Percentiles rank a stretch among this genome's conserved stretches.
These are phyloP conservation scores for Canavalia gladiata DNA, from an alignment of 306 rosid species.

Conservation along the genomic window DNA sequence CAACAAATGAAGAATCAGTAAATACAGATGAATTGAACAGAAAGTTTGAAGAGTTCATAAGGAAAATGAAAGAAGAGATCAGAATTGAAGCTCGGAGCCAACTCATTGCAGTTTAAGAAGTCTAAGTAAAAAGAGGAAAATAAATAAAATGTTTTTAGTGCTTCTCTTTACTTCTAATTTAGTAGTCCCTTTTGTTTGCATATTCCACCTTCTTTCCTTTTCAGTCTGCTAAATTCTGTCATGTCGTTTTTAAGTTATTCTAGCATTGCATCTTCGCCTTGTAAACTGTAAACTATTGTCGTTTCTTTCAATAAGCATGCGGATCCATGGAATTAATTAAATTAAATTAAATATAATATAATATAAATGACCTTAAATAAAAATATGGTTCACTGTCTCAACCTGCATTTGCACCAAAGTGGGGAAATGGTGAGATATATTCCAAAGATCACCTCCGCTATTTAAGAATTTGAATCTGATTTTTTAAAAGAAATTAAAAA, in stretches of 20 bases:
- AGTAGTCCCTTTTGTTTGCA: constrained; percentile 32
- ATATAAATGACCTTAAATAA: too few species aligned
- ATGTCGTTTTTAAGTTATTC: constrained; percentile 37
- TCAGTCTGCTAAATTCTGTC: constrained; percentile 31
- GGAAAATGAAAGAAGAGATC: constrained; percentile 64
- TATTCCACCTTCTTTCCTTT: constrained; percentile 28
- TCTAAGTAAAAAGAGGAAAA: neutral
- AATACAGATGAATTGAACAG: constrained; percentile 72
- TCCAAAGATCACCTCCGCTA: neutral
- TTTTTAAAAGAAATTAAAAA: neutral
- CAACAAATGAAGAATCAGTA: constrained; percentile 50
- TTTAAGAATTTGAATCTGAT: neutral
- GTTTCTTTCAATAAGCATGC: neutral
- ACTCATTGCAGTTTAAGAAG: constrained; percentile 54
- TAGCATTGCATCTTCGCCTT: constrained; percentile 14
- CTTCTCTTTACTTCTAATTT: neutral
- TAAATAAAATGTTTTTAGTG: constrained; percentile 37
- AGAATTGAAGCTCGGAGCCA: constrained; percentile 63
- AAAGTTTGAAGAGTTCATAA: constrained; percentile 78
- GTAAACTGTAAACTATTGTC: neutral
- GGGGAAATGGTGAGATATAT: neutral
- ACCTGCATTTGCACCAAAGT: neutral
- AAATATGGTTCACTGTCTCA: neutral
- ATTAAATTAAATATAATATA: too few species aligned
- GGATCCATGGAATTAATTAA: too few species aligned